Evolutionary conservation across 2,329 filamentous ascomycete genomes (phyloP).

Genomic region (Neocatenulostroma microsporum): DNA sequence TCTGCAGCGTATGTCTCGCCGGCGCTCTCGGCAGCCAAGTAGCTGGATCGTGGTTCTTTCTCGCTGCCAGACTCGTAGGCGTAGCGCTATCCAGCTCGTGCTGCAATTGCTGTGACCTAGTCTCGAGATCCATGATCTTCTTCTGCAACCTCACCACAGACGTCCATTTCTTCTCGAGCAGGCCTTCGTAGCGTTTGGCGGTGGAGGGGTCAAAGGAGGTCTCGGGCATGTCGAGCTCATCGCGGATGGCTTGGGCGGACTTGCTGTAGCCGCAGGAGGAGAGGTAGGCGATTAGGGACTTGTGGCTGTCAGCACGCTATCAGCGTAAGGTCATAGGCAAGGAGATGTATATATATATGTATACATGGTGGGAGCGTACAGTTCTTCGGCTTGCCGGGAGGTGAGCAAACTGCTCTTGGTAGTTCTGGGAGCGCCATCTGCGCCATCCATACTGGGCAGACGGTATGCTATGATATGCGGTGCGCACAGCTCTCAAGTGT

Average conservation of each 20-base stretch:
- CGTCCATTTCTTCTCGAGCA: conserved; percentile 98
- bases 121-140: conserved; percentile 95
- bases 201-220: conserved; percentile 66
- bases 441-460: no score
- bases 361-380: conserved; percentile 50
- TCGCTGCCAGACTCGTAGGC: conserved; percentile 61
- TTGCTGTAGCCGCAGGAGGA: conserved; percentile 63
- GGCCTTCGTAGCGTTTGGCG: conserved; percentile 85
- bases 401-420: conserved; percentile 70
- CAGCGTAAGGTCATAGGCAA: conserved; percentile 5
- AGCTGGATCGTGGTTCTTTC: conserved; percentile 72
- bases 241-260: conserved; percentile 62
- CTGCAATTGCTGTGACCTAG: conserved; percentile 64
- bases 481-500: no score
- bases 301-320: conserved; percentile 57
- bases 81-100: conserved; percentile 78
- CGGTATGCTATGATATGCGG: no score
- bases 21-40: conserved; percentile 82
- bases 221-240: conserved; percentile 67
- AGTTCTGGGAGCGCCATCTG: no score
- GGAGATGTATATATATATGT: no score
- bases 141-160: conserved; percentile 91
- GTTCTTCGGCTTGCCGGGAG: conserved; percentile 75
- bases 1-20: conserved; percentile 72
- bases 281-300: conserved; percentile 86